Percentiles rank a stretch among this genome's conserved stretches.
Evolutionary conservation across 352 stramenopile species (phyloP).

Genomic region (Globisporangium radiosum): DNA sequence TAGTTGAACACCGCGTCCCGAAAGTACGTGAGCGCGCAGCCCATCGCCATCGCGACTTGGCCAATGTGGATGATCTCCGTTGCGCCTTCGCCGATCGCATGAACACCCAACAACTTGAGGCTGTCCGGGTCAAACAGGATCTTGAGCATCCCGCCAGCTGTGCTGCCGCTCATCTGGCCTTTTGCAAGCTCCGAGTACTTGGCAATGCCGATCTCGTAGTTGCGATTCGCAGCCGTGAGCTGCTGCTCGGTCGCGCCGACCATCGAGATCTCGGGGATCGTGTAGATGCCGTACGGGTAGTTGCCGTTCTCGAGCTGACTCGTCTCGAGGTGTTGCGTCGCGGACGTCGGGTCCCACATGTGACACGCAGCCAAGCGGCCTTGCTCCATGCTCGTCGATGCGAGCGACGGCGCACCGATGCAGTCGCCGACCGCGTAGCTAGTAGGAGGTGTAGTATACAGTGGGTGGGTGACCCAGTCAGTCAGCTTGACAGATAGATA

Average conservation of each 20-base stretch:
- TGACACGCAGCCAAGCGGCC: slow-evolving; percentile 75
- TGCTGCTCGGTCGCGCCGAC: slow-evolving; percentile 87
- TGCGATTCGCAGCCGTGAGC: slow-evolving; percentile 68
- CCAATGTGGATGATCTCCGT: slow-evolving; percentile 92
- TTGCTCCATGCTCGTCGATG: slow-evolving; percentile 89
- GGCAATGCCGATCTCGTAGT: slow-evolving; percentile 85
- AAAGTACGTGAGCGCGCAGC: slow-evolving; percentile 83
- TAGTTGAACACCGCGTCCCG: slow-evolving; percentile 91
- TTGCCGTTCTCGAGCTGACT: slow-evolving; percentile 72
- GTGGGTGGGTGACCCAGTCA: neutral
- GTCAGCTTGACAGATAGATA: neutral
- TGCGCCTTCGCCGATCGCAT: slow-evolving; percentile 84
- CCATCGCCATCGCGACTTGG: slow-evolving; percentile 85
- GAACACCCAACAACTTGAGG: slow-evolving; percentile 80
- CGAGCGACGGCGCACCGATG: slow-evolving; percentile 80
- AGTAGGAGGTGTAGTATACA: neutral
- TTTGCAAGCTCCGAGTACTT: slow-evolving; percentile 87
- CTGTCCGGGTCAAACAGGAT: slow-evolving; percentile 81
- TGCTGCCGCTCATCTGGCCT: slow-evolving; percentile 84
- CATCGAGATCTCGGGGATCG: slow-evolving; percentile 89
- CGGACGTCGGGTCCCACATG: slow-evolving; percentile 57
- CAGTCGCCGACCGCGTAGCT: slow-evolving; percentile 87
- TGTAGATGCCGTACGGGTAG: slow-evolving; percentile 91
- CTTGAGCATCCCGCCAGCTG: slow-evolving; percentile 80
- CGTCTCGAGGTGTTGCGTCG: slow-evolving; percentile 37